Percentiles rank a stretch among this genome's conserved stretches.
These are phyloP conservation scores for Turritis glabra DNA, from an alignment of 345 rosid genomes.

Conservation along the genomic window DNA sequence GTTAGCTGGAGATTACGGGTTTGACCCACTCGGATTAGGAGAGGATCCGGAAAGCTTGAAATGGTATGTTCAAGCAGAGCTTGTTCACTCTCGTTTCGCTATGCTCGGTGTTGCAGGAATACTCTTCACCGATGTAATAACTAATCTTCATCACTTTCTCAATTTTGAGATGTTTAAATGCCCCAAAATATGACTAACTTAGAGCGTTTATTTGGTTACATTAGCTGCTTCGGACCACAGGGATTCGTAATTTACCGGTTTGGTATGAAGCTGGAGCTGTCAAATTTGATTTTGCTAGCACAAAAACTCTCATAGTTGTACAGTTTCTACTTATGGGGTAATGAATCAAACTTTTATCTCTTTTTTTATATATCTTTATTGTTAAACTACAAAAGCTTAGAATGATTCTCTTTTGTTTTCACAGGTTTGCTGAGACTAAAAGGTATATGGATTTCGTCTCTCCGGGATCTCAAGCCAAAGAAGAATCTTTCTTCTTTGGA, in stretches of 20 bases:
- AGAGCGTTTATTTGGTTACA: slow-evolving; percentile 6
- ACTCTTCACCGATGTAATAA: slow-evolving; percentile 76
- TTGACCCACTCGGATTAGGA: slow-evolving; percentile 93
- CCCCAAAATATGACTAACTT: background rate
- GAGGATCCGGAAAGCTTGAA: slow-evolving; percentile 86
- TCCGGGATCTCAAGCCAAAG: slow-evolving; percentile 88
- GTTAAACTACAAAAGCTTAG: background rate
- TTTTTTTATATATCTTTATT: background rate
- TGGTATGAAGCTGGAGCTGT: slow-evolving; percentile 96
- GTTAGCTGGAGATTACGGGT: slow-evolving; percentile 86
- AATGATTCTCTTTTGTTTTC: background rate
- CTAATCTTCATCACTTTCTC: background rate
- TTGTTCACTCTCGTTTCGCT: slow-evolving; percentile 91
- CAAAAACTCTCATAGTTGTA: slow-evolving; percentile 64
- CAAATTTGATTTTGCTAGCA: slow-evolving; percentile 70
- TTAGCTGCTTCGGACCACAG: slow-evolving; percentile 79
- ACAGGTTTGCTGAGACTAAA: slow-evolving; percentile 80
- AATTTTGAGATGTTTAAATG: background rate
- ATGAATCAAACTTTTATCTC: background rate
- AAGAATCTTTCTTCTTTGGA: slow-evolving; percentile 87
- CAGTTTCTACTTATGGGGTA: slow-evolving; percentile 94
- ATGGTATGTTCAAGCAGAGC: slow-evolving; percentile 97
- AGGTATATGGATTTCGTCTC: slow-evolving; percentile 80
- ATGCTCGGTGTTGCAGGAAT: slow-evolving; percentile 95
- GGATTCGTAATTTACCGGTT: slow-evolving; percentile 69